phyloP scores from a whole-genome alignment of 1,284 basidiomycete genomes.

The Austroboletus novae-zelandiae region DNA sequence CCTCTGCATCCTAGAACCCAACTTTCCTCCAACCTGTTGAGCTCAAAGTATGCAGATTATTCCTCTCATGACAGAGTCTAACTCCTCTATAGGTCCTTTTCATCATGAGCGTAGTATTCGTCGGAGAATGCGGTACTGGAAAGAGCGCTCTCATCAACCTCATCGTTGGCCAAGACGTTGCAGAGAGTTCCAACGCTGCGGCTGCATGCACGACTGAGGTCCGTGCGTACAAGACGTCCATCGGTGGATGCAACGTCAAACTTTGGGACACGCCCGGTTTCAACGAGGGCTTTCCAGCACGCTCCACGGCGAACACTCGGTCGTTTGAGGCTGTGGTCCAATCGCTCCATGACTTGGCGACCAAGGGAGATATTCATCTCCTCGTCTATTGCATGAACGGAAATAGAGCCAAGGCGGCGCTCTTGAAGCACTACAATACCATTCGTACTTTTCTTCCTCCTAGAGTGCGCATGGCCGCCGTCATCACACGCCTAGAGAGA shows the following conservation, averaged over 20 bases:
- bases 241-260: conserved; percentile 10
- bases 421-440: conserved; percentile 19
- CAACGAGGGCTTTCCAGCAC: conserved; percentile 9
- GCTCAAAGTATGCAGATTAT: conserved; percentile 2
- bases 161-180: conserved; percentile 10
- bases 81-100: background rate
- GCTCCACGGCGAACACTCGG: background rate
- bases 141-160: conserved; percentile 28
- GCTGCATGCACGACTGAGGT: conserved; percentile 13
- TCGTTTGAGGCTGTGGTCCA: conserved; percentile 6
- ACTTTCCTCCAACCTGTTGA: background rate
- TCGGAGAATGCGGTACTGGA: conserved; percentile 22
- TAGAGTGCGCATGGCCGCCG: conserved; percentile 19
- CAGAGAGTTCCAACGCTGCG: conserved; percentile 18
- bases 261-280: conserved; percentile 24
- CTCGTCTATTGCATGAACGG: conserved; percentile 23
- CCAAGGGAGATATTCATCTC: conserved; percentile 16
- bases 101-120: conserved; percentile 20
- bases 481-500: conserved; percentile 26
- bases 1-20: background rate
- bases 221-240: conserved; percentile 5
- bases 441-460: conserved; percentile 12
- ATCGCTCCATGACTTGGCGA: conserved; percentile 7
- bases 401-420: conserved; percentile 11
- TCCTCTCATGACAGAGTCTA: background rate